Conservation (phyloP, 768 basidiomycete species). For the Kondoa subrosea region DNA sequence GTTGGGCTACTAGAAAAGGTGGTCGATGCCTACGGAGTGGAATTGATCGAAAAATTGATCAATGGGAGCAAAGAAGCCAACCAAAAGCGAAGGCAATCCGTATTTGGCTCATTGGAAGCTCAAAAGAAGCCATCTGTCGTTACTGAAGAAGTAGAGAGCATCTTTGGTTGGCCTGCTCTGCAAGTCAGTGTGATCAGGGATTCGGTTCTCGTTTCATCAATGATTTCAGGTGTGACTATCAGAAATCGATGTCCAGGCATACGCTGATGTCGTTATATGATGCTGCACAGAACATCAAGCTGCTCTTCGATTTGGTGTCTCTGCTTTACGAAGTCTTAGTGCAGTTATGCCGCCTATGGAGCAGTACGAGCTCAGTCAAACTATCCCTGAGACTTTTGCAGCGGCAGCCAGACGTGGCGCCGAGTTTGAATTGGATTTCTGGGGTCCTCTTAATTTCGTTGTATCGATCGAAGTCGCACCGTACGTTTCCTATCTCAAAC, state of each 20-base stretch:
- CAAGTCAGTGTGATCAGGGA: conserved; percentile 88
- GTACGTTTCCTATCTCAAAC: conserved; percentile 38
- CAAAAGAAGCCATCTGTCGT: conserved; percentile 2
- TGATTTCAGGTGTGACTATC: conserved; percentile 54
- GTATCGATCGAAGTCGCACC: conserved; percentile 59
- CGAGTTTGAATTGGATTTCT: conserved; percentile 55
- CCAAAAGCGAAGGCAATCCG: conserved; percentile 3
- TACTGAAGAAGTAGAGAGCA: conserved; percentile 16
- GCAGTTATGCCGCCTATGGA: conserved; percentile 53
- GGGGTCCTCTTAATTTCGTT: conserved; percentile 60
- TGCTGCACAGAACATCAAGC: conserved; percentile 53
- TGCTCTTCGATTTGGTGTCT: conserved; percentile 77
- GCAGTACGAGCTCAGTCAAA: conserved; percentile 39
- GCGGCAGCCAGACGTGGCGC: conserved; percentile 61
- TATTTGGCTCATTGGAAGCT: conserved; percentile 16
- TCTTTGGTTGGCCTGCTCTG: conserved; percentile 83
- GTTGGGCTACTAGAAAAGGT: conserved; percentile 47
- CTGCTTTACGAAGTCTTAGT: conserved; percentile 59
- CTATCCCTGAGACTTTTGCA: conserved; percentile 37
- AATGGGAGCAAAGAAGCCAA: not conserved
- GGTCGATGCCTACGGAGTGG: conserved; percentile 62
- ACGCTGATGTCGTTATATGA: not conserved
- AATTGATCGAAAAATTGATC: conserved; percentile 36
- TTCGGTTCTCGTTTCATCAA: conserved; percentile 75
- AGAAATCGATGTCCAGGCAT: conserved; percentile 13